Base-by-base conservation (phyloP, 163 green algal genomes). In the Chlamydomonas reinhardtii region DNA sequence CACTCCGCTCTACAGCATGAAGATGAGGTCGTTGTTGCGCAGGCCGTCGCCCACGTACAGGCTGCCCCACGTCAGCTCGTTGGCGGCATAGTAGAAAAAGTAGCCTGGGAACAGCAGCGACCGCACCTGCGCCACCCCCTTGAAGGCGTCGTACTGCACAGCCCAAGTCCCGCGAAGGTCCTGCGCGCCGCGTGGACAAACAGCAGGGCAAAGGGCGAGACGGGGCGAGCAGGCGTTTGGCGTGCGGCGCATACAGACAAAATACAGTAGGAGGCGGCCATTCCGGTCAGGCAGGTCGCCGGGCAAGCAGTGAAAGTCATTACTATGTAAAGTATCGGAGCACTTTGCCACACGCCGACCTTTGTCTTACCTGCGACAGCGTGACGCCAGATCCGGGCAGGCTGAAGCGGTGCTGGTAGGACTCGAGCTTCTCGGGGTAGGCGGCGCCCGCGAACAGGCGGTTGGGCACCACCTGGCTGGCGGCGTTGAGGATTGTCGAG, bases 21-120 rank as follows among this genome's bases (percentile, higher is more conserved):
- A 97, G 73, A 96, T 92, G 39, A 97, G 90, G 88, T 97, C 94
- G 72, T 94, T 93, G 87, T 97, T 97, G 78, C 92, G 92, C 69
- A 91, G 59, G 27, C 95, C 95, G 75, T 94, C 89, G 3, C 95
- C 95, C 3, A 93, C 62, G 82, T 97, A 97, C 76, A 96, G 76
- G 6, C 75, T 78, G 6, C 94, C 95, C 93, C 93, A 97, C 27
- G 92, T 94, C 25, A 89, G 72, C 39, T 91, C 91, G 39, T 85
- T 75, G 25, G 69, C 82, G 68, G 89, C 84, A 87, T 97, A 96
- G 89, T 94, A 97, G 88, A 96, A 96, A 56, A 86, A 89, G 90
- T 96, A 97, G 27, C 95, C 95, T 19, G 93, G 92, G 80, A 81
- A 97, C 39, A 96, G 78, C 39, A 97, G 59, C 79, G 74, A 72